phyloP scores from a whole-genome alignment of 116 monocot genomes.

The Papilionanthe hybrid region DNA sequence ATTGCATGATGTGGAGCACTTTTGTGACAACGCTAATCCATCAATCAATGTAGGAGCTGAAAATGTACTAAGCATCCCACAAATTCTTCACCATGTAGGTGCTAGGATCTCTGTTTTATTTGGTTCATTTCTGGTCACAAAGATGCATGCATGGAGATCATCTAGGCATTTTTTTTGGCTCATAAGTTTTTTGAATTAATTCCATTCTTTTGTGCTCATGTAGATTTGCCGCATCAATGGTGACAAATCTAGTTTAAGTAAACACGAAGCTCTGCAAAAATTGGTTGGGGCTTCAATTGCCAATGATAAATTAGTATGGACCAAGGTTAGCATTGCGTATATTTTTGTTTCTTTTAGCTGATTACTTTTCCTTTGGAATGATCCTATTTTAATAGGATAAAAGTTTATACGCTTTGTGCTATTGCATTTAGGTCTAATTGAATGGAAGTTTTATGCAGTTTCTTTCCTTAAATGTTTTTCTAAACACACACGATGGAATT shows the following conservation, averaged over 20 bases:
- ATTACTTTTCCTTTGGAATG: constrained; percentile 25
- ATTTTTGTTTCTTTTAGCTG: constrained; percentile 29
- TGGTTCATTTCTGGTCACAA: neutral
- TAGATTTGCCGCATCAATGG: constrained; percentile 66
- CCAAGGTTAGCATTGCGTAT: constrained; percentile 57
- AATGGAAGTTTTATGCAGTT: no score
- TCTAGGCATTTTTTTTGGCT: constrained; percentile 1
- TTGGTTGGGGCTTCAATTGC: constrained; percentile 61
- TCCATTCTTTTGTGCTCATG: constrained; percentile 59
- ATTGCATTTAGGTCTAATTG: no score
- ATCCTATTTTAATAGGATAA: constrained; percentile 36
- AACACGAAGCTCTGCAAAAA: constrained; percentile 63
- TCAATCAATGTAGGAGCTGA: constrained; percentile 28
- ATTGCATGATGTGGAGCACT: constrained; percentile 29
- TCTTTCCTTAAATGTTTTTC: no score
- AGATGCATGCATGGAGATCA: constrained; percentile 12
- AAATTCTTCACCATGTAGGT: constrained; percentile 83
- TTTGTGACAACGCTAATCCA: constrained; percentile 26
- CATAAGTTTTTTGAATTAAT: constrained; percentile 1
- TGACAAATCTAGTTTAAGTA: constrained; percentile 43
- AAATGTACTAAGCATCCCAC: constrained; percentile 68
- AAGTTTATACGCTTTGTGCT: constrained; percentile 2
- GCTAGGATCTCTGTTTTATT: neutral
- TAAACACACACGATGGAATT: no score
- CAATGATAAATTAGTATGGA: constrained; percentile 82